Evolutionary conservation across 2,329 filamentous ascomycete species (phyloP).

Genomic region (Sarocladium kiliense): DNA sequence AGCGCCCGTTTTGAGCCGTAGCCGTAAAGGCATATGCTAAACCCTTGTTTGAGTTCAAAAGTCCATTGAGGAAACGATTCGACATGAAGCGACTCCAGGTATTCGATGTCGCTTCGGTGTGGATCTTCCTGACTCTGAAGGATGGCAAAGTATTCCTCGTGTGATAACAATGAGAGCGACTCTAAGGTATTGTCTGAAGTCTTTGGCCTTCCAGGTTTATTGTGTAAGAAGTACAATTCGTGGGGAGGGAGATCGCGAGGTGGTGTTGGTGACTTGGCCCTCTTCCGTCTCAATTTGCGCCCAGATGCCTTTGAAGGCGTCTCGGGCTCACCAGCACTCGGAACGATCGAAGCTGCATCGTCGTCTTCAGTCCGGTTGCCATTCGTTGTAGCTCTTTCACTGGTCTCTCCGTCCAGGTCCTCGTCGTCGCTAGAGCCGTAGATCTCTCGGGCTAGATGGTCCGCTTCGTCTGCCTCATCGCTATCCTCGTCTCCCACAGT

Average conservation of each 20-base stretch:
- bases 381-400: conserved; percentile 17
- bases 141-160: conserved; percentile 81
- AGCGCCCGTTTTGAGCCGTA: conserved; percentile 84
- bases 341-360: conserved; percentile 28
- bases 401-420: conserved; percentile 28
- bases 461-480: conserved; percentile 68
- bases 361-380: conserved; percentile 13
- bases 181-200: conserved; percentile 84
- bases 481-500: conserved; percentile 58
- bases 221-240: conserved; percentile 91
- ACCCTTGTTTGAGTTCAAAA: conserved; percentile 82
- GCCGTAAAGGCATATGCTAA: conserved; percentile 87
- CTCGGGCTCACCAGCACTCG: not conserved
- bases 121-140: conserved; percentile 60
- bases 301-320: conserved; percentile 38
- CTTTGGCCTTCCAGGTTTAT: conserved; percentile 72
- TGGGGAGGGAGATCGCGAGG: conserved; percentile 79
- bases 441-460: conserved; percentile 65
- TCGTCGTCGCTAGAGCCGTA: conserved; percentile 53
- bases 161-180: conserved; percentile 70
- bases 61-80: conserved; percentile 86
- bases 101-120: conserved; percentile 64
- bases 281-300: conserved; percentile 18
- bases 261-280: conserved; percentile 64
- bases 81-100: conserved; percentile 69